Conservation (phyloP, 2,329 filamentous ascomycete genomes). For the Pseudofabraea citricarpa region DNA sequence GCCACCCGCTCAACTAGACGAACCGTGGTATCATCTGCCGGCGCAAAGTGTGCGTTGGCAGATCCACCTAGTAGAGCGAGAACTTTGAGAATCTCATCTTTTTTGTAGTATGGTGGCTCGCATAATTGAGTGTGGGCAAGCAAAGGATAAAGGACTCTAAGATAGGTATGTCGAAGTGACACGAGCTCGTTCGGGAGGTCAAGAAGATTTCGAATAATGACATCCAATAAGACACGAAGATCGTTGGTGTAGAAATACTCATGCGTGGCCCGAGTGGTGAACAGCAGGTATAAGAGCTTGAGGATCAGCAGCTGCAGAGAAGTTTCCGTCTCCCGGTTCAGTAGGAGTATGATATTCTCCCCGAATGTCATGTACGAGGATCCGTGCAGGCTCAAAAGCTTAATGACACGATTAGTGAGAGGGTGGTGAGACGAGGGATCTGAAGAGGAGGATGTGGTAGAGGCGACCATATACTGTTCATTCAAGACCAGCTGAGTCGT, state of each 20-base stretch:
- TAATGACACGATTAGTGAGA: slow-evolving; percentile 90
- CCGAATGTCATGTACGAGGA: slow-evolving; percentile 88
- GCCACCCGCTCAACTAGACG: slow-evolving; percentile 72
- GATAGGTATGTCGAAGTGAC: slow-evolving; percentile 83
- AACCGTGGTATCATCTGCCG: slow-evolving; percentile 74
- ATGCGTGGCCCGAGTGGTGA: slow-evolving; percentile 85
- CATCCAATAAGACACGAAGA: slow-evolving; percentile 86
- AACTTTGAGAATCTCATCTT: slow-evolving; percentile 73
- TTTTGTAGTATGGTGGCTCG: slow-evolving; percentile 85
- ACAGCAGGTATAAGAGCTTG: slow-evolving; percentile 91
- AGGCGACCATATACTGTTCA: slow-evolving; percentile 92
- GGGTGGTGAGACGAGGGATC: slow-evolving; percentile 35
- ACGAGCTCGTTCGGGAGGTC: slow-evolving; percentile 82
- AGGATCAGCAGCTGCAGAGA: slow-evolving; percentile 93
- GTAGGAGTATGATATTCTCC: slow-evolving; percentile 90
- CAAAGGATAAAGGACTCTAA: slow-evolving; percentile 86
- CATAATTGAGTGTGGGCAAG: slow-evolving; percentile 88
- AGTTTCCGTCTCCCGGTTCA: slow-evolving; percentile 93
- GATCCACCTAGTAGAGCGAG: slow-evolving; percentile 66
- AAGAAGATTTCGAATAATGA: slow-evolving; percentile 94
- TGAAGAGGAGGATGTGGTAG: slow-evolving; percentile 43
- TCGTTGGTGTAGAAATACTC: slow-evolving; percentile 99
- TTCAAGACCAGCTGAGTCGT: slow-evolving; percentile 78
- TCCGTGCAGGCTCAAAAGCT: slow-evolving; percentile 78
- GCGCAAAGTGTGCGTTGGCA: slow-evolving; percentile 70